Evolutionary conservation across 2,329 filamentous ascomycete species (phyloP).

Genomic region (Fusarium nematophilum): DNA sequence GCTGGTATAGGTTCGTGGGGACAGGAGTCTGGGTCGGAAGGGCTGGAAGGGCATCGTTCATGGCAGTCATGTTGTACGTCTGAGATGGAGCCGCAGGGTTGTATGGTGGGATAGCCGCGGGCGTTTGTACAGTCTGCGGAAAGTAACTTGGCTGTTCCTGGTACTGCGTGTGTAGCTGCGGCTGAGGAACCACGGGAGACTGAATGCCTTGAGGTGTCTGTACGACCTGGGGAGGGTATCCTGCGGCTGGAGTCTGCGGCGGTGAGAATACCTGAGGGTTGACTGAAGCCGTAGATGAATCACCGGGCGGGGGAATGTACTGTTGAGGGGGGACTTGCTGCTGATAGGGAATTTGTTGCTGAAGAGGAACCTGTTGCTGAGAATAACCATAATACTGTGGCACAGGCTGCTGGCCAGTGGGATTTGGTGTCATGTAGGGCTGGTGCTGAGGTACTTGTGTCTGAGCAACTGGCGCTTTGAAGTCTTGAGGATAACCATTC

Average conservation of each 20-base stretch:
- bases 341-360: not conserved
- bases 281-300: not conserved
- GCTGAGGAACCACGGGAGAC: not conserved
- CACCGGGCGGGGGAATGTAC: not conserved
- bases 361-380: not conserved
- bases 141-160: not conserved
- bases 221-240: not conserved
- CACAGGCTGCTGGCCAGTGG: not conserved
- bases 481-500: conserved; percentile 15
- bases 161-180: not conserved
- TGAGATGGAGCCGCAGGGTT: not conserved
- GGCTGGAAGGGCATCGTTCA: conserved; percentile 28
- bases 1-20: not conserved
- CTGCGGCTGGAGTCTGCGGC: not conserved
- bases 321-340: conserved; percentile 1
- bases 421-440: not conserved
- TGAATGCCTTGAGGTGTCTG: not conserved
- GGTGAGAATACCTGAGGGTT: conserved; percentile 1
- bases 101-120: not conserved
- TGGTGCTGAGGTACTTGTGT: not conserved
- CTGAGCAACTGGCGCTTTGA: not conserved
- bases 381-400: conserved; percentile 15
- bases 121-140: not conserved
- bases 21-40: conserved; percentile 12
- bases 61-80: conserved; percentile 21